phyloP scores from a whole-genome alignment of 139 green algal genomes.

The Axilococcus clingmanii region DNA sequence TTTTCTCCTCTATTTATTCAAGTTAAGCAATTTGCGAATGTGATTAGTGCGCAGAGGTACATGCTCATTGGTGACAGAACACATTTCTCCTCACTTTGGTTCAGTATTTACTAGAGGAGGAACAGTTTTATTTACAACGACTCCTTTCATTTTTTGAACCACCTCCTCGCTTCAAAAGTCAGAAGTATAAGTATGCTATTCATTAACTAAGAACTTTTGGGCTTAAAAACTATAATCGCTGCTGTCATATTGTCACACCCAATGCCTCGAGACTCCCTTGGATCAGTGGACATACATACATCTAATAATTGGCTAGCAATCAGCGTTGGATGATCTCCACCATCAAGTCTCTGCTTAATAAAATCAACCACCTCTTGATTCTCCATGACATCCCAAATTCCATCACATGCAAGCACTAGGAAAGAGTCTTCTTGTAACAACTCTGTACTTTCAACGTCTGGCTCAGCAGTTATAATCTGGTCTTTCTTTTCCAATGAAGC shows the following conservation, averaged over 20 bases:
- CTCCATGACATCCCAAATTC: slow-evolving; percentile 88
- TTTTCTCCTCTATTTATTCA: too few species aligned
- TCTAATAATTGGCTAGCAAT: slow-evolving; percentile 71
- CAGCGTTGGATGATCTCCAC: slow-evolving; percentile 28
- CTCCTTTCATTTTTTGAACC: too few species aligned
- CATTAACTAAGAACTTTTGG: neutral
- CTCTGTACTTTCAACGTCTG: slow-evolving; percentile 39
- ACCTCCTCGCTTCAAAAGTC: too few species aligned
- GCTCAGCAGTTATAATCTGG: slow-evolving; percentile 78
- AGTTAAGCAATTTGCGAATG: too few species aligned
- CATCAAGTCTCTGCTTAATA: slow-evolving; percentile 47
- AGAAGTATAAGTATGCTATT: too few species aligned
- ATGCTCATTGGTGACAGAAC: too few species aligned
- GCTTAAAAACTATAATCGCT: slow-evolving; percentile 39
- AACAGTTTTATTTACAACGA: too few species aligned
- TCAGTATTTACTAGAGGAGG: too few species aligned
- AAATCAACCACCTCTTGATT: slow-evolving; percentile 79
- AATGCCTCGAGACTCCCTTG: slow-evolving; percentile 67
- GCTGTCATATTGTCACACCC: slow-evolving; percentile 93
- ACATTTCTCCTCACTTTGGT: too few species aligned
- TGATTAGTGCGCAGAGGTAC: too few species aligned
- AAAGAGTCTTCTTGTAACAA: slow-evolving; percentile 69
- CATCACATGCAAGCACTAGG: slow-evolving; percentile 87
- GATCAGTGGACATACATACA: slow-evolving; percentile 74
- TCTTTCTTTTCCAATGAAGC: slow-evolving; percentile 17